A percentile compares a stretch with the other conserved stretches of the same genome.
Conservation (phyloP, 2,329 filamentous ascomycete species). For the Cercospora citrullina region DNA sequence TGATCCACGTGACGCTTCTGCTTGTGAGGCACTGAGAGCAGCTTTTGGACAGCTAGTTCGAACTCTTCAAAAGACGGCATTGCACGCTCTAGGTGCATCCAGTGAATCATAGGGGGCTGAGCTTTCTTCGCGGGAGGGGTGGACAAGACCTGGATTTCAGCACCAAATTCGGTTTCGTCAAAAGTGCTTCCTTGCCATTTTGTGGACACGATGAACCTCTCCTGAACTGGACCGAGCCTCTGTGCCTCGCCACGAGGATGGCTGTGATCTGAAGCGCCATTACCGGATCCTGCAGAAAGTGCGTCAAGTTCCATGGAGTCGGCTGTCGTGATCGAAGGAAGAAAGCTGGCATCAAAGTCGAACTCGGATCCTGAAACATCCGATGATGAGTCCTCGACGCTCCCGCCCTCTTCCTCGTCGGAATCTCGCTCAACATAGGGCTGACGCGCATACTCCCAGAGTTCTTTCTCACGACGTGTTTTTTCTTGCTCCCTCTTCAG, state of each 20-base stretch:
- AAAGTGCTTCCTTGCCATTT: conserved; percentile 17
- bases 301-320: background rate
- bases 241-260: background rate
- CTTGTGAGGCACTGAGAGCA: background rate
- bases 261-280: background rate
- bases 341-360: conserved; percentile 8
- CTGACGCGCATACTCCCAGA: background rate
- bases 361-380: background rate
- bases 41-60: conserved; percentile 5
- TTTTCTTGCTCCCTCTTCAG: background rate
- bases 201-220: conserved; percentile 1
- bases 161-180: conserved; percentile 13
- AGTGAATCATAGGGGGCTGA: conserved; percentile 9
- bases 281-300: background rate
- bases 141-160: conserved; percentile 8
- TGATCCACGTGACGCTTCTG: conserved; percentile 14
- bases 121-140: conserved; percentile 1
- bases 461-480: background rate
- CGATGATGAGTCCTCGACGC: background rate
- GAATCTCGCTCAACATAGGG: background rate
- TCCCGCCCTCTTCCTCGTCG: background rate
- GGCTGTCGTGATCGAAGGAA: background rate
- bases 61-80: conserved; percentile 23
- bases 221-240: background rate
- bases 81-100: conserved; percentile 19